These are phyloP conservation scores for Truncatella angustata DNA, from an alignment of 2,329 filamentous ascomycete genomes.

Conservation along the genomic window DNA sequence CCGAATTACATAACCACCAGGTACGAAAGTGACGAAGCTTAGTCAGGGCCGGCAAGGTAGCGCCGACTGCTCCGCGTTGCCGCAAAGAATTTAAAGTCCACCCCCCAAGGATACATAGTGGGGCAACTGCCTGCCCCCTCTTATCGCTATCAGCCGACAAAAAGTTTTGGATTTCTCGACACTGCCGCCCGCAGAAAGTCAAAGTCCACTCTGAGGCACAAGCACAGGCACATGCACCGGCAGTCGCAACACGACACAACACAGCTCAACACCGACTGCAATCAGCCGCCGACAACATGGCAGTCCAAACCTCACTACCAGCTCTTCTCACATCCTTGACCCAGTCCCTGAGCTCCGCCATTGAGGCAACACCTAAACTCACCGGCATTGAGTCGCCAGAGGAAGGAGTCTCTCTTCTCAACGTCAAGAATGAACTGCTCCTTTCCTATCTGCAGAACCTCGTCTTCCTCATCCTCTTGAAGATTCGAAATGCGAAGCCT, in stretches of 20 bases:
- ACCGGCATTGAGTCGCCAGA: slow-evolving; percentile 67
- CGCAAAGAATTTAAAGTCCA: not conserved
- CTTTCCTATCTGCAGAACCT: slow-evolving; percentile 95
- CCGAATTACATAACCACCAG: too few relatives aligned
- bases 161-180: not conserved
- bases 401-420: slow-evolving; percentile 89
- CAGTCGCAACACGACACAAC: not conserved
- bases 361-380: slow-evolving; percentile 64
- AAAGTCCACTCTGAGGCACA: too few relatives aligned
- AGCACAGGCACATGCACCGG: too few relatives aligned
- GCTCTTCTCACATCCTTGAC: slow-evolving; percentile 53
- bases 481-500: slow-evolving; percentile 60
- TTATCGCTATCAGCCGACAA: slow-evolving; percentile 11
- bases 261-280: not conserved
- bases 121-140: not conserved
- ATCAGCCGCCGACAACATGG: slow-evolving; percentile 29
- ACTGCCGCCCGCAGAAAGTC: too few relatives aligned
- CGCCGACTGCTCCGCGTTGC: slow-evolving; percentile 2
- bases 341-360: slow-evolving; percentile 59
- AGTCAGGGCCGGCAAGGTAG: not conserved
- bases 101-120: not conserved
- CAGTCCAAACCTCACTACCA: slow-evolving; percentile 48
- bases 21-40: not conserved
- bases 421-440: slow-evolving; percentile 95
- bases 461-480: slow-evolving; percentile 80